Evolutionary conservation across 2,329 filamentous ascomycete species (phyloP), one percentile per base, ranked within the genome.

Genomic region (Aspergillus pseudonomiae): DNA sequence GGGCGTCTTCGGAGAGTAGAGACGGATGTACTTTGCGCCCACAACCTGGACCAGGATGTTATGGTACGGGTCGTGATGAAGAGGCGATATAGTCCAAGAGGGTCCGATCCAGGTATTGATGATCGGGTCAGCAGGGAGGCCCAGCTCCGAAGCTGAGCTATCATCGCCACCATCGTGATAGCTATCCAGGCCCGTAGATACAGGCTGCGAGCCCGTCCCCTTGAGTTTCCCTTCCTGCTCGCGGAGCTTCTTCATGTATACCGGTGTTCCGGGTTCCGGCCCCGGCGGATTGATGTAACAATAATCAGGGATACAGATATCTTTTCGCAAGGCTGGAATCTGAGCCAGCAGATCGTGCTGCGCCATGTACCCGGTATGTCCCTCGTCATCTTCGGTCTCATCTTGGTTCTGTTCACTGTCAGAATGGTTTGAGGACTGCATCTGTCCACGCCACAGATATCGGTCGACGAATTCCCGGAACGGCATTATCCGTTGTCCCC

Each of bases 51-150:
- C 89, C 5, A 98, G 86, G 55, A 98, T 87, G 73, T 98, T 98
- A 74, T 97, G 92, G 76, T 97, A 96, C 1, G 91, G 92, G 73
- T 98, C 95, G 1, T 93, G 96, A 77, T 99, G 95, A 0, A 98
- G 82, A 1, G 95, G 95, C 0, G 93, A 97, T 67, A 97, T 94
- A 0, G 95, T 98, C 57, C 88, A 89, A 0, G 88, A 83, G 0
- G 95, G 95, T 0, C 95, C 95, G 67, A 98, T 90, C 95, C 95
- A 99, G 9, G 92, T 93, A 77, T 98, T 96, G 21, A 96, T 83
- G 50, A 91, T 81, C 0, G 92, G 92, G 26, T 87, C 84, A 7
- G 56, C 64, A 0, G 73, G 68, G 46, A 73, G 53, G 9, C 55
- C 65, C 30, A 69, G 50, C 9, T 54, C 28, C 9, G 63, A 64